Percentiles rank a stretch among this genome's conserved stretches.
Conservation (phyloP, 345 rosid genomes). For the Hevea brasiliensis region DNA sequence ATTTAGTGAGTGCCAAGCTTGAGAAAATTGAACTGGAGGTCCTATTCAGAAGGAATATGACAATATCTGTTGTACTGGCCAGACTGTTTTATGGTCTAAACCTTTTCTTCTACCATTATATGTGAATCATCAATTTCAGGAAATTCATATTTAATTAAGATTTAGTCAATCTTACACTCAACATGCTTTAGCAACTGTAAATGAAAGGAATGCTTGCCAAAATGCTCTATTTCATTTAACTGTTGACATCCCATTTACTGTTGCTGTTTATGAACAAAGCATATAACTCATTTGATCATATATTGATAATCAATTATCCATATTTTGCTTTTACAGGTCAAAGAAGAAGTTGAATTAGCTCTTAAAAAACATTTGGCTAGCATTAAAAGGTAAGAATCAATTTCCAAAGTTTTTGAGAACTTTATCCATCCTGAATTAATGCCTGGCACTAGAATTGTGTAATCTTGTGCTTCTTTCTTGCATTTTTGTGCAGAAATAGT, state of each 20-base stretch:
- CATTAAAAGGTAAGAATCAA: slow-evolving; percentile 57
- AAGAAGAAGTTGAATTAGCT: slow-evolving; percentile 92
- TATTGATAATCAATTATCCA: background rate
- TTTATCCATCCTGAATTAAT: slow-evolving; percentile 5
- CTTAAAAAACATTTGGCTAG: slow-evolving; percentile 63
- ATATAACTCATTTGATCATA: background rate
- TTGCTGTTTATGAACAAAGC: background rate
- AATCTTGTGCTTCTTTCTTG: slow-evolving; percentile 7
- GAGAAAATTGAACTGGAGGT: background rate
- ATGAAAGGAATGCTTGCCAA: background rate
- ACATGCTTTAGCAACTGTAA: background rate
- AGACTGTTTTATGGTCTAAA: background rate
- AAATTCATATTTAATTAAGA: background rate
- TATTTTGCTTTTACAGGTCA: slow-evolving; percentile 56
- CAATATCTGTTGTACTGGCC: background rate
- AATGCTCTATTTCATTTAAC: background rate
- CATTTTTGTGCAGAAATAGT: slow-evolving; percentile 49
- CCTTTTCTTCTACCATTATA: slow-evolving; percentile 1
- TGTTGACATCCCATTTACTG: background rate
- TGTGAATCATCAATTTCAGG: background rate
- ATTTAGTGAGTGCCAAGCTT: background rate
- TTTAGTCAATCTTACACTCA: background rate
- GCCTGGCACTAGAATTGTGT: background rate
- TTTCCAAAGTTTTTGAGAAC: slow-evolving; percentile 4
- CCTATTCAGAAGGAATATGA: background rate